Evolutionary conservation across 345 rosid genomes (phyloP).

Genomic region (Rhizophora apiculata): DNA sequence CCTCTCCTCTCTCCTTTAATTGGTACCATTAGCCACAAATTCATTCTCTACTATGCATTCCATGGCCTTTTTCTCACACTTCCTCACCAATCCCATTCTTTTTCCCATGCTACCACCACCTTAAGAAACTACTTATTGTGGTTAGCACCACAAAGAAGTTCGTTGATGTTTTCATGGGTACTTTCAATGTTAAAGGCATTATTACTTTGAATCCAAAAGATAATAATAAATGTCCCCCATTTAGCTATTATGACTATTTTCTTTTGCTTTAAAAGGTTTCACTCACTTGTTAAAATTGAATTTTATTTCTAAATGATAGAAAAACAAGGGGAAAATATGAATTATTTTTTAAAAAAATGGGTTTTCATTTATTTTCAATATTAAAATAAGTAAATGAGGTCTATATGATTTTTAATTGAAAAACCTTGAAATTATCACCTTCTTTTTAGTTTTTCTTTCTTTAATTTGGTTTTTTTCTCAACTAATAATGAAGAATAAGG

Average conservation of each 20-base stretch:
- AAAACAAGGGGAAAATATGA: neutral
- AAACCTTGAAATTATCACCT: no score
- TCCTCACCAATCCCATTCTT: slow-evolving; percentile 30
- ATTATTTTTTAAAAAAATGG: neutral
- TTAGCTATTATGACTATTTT: neutral
- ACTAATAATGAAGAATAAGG: no score
- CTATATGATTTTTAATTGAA: no score
- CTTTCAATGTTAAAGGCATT: slow-evolving; percentile 74
- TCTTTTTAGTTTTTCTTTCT: no score
- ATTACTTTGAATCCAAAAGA: slow-evolving; percentile 68
- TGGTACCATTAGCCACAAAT: slow-evolving; percentile 11
- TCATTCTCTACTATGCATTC: slow-evolving; percentile 34
- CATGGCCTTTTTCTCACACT: slow-evolving; percentile 49
- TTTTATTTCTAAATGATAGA: neutral
- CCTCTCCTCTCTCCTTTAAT: slow-evolving; percentile 19
- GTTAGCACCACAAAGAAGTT: slow-evolving; percentile 69
- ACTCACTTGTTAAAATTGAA: neutral
- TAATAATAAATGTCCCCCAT: slow-evolving; percentile 34
- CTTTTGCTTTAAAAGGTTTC: neutral
- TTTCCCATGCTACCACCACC: slow-evolving; percentile 23
- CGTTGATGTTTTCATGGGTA: slow-evolving; percentile 76
- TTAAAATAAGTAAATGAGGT: neutral
- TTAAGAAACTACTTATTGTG: slow-evolving; percentile 42
- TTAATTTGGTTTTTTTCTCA: no score
- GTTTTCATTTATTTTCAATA: neutral